Conservation (phyloP, 768 basidiomycete genomes). For the Phaeolepiota aurea region DNA sequence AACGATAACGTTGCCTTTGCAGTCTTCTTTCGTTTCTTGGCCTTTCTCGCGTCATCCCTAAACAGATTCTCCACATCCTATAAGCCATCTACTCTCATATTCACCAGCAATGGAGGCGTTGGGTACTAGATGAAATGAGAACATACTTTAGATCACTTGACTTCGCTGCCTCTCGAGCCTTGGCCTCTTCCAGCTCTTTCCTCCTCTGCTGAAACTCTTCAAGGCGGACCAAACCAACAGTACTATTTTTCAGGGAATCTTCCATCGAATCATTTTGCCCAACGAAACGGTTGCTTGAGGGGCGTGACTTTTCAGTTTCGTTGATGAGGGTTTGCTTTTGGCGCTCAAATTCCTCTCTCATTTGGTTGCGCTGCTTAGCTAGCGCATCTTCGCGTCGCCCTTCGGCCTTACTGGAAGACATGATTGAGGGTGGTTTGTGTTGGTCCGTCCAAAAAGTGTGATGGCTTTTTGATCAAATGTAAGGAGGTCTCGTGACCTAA, state of each 20-base stretch:
- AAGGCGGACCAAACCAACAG: conserved; percentile 84
- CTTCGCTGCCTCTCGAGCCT: conserved; percentile 80
- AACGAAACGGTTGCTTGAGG: conserved; percentile 82
- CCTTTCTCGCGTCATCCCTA: conserved; percentile 80
- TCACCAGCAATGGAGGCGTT: conserved; percentile 6
- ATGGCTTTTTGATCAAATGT: too few species aligned
- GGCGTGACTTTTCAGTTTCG: conserved; percentile 90
- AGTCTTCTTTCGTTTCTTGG: conserved; percentile 90
- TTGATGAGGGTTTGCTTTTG: conserved; percentile 75
- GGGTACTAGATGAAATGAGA: conserved; percentile 12
- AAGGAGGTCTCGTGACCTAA: conserved; percentile 3
- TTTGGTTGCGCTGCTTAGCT: conserved; percentile 71
- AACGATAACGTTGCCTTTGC: conserved; percentile 89
- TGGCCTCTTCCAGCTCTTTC: conserved; percentile 87
- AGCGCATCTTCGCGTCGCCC: conserved; percentile 84
- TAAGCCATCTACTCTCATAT: conserved; percentile 46
- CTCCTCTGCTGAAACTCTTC: conserved; percentile 89
- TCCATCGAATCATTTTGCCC: conserved; percentile 94
- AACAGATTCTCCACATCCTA: conserved; percentile 72
- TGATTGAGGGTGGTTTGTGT: conserved; percentile 19
- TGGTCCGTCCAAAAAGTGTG: too few species aligned
- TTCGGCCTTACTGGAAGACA: conserved; percentile 75
- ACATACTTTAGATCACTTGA: conserved; percentile 85
- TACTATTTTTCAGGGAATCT: conserved; percentile 83
- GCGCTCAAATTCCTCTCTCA: conserved; percentile 75